Conservation (phyloP, 768 basidiomycete species). For the Gymnopilus junonius region DNA sequence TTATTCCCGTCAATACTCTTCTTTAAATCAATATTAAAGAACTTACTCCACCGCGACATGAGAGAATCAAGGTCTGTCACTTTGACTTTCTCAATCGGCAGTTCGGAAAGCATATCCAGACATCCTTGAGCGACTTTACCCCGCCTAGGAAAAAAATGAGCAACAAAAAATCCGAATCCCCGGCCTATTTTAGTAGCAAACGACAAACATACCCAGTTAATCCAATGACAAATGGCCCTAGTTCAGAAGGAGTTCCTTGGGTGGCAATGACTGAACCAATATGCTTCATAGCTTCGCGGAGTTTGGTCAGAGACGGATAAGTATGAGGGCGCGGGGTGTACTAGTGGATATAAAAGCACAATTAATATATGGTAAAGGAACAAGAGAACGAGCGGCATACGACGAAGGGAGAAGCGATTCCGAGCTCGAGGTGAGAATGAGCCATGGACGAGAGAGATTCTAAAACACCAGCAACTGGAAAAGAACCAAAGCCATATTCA, state of each 20-base stretch:
- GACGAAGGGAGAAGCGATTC: constrained; percentile 83
- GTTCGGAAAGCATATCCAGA: constrained; percentile 69
- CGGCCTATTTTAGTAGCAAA: neutral
- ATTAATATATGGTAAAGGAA: neutral
- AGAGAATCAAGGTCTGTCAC: constrained; percentile 62
- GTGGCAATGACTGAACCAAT: constrained; percentile 60
- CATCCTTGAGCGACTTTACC: constrained; percentile 87
- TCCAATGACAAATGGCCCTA: constrained; percentile 82
- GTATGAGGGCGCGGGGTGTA: constrained; percentile 84
- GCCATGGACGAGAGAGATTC: constrained; percentile 83
- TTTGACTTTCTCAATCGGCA: constrained; percentile 64
- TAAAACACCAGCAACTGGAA: constrained; percentile 77
- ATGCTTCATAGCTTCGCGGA: constrained; percentile 56
- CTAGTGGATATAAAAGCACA: constrained; percentile 34
- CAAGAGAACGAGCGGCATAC: constrained; percentile 43
- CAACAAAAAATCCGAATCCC: neutral
- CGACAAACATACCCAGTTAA: constrained; percentile 78
- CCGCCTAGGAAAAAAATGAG: constrained; percentile 43
- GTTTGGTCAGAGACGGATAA: constrained; percentile 55
- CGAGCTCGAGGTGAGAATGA: constrained; percentile 76
- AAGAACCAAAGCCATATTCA: neutral
- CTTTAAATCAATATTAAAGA: too few species aligned
- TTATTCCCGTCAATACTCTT: too few species aligned
- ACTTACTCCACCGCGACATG: constrained; percentile 54
- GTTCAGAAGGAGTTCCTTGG: constrained; percentile 60